phyloP scores from a whole-genome alignment of 2,329 filamentous ascomycete species.

The Aspergillus pseudotamarii region DNA sequence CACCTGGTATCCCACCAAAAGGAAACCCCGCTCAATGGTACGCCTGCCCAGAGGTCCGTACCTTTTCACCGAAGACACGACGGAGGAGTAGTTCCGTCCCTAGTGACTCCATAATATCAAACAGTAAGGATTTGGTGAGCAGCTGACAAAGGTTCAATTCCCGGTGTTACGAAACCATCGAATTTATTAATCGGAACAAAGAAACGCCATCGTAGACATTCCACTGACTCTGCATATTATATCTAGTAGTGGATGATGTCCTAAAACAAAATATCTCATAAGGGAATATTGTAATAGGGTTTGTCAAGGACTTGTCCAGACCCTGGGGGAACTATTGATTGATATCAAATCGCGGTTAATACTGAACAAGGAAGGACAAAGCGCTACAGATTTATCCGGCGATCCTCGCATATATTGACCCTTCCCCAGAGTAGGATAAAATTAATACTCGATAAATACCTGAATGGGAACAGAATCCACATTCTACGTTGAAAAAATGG shows the following conservation, averaged over 20 bases:
- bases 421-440: not conserved
- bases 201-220: not conserved
- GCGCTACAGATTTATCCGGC: not conserved
- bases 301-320: not conserved
- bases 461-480: no score
- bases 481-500: no score
- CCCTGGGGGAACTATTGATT: not conserved
- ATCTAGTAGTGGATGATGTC: not conserved
- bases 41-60: constrained; percentile 12
- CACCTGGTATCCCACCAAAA: constrained; percentile 15
- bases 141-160: not conserved
- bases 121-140: not conserved
- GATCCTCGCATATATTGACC: not conserved
- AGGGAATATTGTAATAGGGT: not conserved
- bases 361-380: not conserved
- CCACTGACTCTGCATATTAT: not conserved
- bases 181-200: not conserved
- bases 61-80: constrained; percentile 16
- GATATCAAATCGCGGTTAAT: not conserved
- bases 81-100: constrained; percentile 1
- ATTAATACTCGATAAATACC: not conserved
- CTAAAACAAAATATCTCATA: no score
- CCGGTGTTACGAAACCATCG: not conserved
- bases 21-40: constrained; percentile 11
- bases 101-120: not conserved